These are phyloP conservation scores for Corchorus olitorius DNA, from an alignment of 345 rosid genomes.

Conservation along the genomic window DNA sequence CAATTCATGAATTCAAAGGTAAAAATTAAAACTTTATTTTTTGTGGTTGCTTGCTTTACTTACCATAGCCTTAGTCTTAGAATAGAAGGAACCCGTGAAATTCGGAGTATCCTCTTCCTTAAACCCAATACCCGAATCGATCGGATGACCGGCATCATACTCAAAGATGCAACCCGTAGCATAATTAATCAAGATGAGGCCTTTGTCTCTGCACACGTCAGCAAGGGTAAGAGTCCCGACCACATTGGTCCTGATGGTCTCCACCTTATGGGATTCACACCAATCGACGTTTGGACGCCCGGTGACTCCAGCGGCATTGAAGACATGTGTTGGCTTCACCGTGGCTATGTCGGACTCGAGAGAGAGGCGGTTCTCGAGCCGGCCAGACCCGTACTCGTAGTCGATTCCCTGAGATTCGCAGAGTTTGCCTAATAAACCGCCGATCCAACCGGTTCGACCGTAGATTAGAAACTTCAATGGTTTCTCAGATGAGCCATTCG, in stretches of 20 bases:
- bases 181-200: constrained; percentile 68
- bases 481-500: constrained; percentile 45
- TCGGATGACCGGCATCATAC: constrained; percentile 67
- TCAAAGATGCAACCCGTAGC: constrained; percentile 94
- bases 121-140: constrained; percentile 82
- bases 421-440: constrained; percentile 78
- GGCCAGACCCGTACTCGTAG: constrained; percentile 75
- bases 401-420: constrained; percentile 65
- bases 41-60: constrained; percentile 19
- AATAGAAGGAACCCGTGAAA: constrained; percentile 85
- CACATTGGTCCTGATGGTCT: constrained; percentile 85
- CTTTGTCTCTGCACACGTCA: constrained; percentile 75
- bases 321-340: constrained; percentile 74
- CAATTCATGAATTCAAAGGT: not conserved
- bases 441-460: constrained; percentile 95
- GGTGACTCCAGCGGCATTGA: constrained; percentile 95
- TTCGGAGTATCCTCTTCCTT: constrained; percentile 93
- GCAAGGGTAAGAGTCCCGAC: constrained; percentile 87
- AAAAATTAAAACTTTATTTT: not conserved
- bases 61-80: constrained; percentile 97
- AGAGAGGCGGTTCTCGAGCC: constrained; percentile 73
- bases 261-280: constrained; percentile 94
- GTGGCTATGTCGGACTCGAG: constrained; percentile 64
- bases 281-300: constrained; percentile 95
- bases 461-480: constrained; percentile 78